A percentile compares a stretch with the other conserved stretches of the same genome.
phyloP scores from a whole-genome alignment of 768 basidiomycete genomes.

The Serendipita sp. region DNA sequence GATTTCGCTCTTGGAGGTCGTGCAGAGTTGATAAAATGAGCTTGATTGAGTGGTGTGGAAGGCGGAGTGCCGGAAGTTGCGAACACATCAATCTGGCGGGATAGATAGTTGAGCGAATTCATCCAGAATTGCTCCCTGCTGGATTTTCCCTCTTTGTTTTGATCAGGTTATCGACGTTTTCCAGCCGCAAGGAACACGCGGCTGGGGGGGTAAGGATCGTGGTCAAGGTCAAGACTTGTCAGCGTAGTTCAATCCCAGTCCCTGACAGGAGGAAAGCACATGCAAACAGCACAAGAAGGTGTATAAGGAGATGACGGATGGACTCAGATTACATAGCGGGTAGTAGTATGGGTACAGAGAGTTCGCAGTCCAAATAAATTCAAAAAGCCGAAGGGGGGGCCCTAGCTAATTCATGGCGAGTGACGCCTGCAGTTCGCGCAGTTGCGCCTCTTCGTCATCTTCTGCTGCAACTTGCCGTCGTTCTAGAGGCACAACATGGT shows the following conservation, averaged over 20 bases:
- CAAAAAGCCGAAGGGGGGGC: background rate
- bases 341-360: background rate
- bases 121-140: conserved; percentile 22
- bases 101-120: conserved; percentile 71
- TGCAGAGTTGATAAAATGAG: conserved; percentile 10
- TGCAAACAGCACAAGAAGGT: too few species aligned
- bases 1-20: conserved; percentile 4
- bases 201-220: background rate
- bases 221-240: background rate
- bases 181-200: background rate
- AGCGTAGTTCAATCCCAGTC: background rate
- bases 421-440: conserved; percentile 75
- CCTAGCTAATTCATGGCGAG: conserved; percentile 48
- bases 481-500: conserved; percentile 10
- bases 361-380: background rate
- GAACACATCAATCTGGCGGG: conserved; percentile 67
- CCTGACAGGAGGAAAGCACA: too few species aligned
- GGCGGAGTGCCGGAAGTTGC: conserved; percentile 32
- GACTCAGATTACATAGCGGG: background rate
- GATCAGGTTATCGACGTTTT: background rate
- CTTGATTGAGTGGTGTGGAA: conserved; percentile 32
- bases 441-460: conserved; percentile 83
- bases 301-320: background rate
- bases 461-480: conserved; percentile 33
- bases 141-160: background rate